Evolutionary conservation across 371 early-diverging fungal species (phyloP).

Genomic region (Mycotypha africana): DNA sequence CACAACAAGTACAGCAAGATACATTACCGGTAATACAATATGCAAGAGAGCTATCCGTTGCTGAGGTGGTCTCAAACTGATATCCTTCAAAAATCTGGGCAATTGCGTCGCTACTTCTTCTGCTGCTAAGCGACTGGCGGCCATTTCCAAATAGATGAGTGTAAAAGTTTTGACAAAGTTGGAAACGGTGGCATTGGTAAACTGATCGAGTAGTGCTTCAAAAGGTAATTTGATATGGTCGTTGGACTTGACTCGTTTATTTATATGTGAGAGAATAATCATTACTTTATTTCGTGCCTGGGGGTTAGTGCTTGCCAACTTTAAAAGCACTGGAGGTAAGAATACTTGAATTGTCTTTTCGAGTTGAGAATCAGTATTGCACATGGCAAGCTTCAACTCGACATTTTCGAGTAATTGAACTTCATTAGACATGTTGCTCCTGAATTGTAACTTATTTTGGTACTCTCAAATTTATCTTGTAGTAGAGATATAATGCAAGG

Average conservation of each 20-base stretch:
- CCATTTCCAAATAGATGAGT: conserved; percentile 74
- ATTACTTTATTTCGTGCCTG: conserved; percentile 58
- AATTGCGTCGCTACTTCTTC: conserved; percentile 39
- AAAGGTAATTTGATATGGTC: conserved; percentile 59
- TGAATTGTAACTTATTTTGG: no score
- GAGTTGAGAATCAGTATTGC: conserved; percentile 69
- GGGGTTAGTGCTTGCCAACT: conserved; percentile 59
- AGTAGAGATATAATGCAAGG: no score
- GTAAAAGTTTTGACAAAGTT: conserved; percentile 65
- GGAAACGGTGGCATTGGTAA: conserved; percentile 29
- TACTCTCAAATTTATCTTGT: no score
- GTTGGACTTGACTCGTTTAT: conserved; percentile 68
- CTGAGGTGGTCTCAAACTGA: conserved; percentile 46
- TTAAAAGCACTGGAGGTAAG: conserved; percentile 73
- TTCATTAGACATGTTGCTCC: conserved; percentile 30
- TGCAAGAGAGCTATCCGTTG: conserved; percentile 62
- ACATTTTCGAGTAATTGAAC: conserved; percentile 64
- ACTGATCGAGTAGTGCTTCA: conserved; percentile 48
- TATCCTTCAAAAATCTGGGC: conserved; percentile 53
- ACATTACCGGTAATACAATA: conserved; percentile 58
- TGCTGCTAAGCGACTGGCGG: conserved; percentile 39
- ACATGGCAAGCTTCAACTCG: conserved; percentile 82
- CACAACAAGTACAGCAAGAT: neutral
- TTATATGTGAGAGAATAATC: conserved; percentile 74
- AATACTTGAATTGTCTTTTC: conserved; percentile 64